These are phyloP conservation scores for Klebsormidium nitens DNA, from an alignment of 139 green algal species.

Conservation along the genomic window DNA sequence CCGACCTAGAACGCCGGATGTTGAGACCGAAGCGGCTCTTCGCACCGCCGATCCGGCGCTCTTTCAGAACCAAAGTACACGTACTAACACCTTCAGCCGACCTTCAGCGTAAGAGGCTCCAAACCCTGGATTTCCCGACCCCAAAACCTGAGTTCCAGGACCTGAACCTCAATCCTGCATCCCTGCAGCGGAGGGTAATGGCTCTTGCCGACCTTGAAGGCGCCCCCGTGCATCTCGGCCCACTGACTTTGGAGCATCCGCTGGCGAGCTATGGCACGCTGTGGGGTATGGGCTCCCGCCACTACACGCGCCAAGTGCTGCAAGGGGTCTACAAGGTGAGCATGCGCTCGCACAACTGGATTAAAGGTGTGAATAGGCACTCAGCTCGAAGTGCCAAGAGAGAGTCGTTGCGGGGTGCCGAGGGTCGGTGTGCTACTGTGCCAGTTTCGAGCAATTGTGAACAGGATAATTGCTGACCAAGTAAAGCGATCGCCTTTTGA, in stretches of 20 bases:
- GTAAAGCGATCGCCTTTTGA: too few species aligned
- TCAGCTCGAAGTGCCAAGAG: not conserved
- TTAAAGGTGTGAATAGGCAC: conserved; percentile 16
- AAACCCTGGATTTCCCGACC: too few species aligned
- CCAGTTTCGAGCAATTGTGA: not conserved
- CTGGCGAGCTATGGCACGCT: conserved; percentile 14
- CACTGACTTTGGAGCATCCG: conserved; percentile 8
- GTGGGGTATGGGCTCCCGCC: not conserved
- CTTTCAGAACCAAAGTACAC: too few species aligned
- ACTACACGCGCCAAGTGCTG: conserved; percentile 24
- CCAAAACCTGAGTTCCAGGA: too few species aligned
- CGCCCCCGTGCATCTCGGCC: conserved; percentile 2
- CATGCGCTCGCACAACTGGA: conserved; percentile 2
- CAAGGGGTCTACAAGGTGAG: conserved; percentile 28
- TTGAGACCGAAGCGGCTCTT: too few species aligned
- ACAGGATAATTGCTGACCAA: not conserved
- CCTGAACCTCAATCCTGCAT: not conserved
- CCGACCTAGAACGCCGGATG: too few species aligned
- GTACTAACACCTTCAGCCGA: too few species aligned
- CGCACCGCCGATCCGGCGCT: too few species aligned
- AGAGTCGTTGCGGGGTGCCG: too few species aligned
- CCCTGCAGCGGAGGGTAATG: conserved; percentile 29
- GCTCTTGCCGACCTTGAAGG: conserved; percentile 29
- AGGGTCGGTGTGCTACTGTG: too few species aligned
- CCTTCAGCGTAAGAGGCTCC: too few species aligned